These are phyloP conservation scores for Scytalidium lignicola DNA, from an alignment of 2,329 filamentous ascomycete species.

Conservation along the genomic window DNA sequence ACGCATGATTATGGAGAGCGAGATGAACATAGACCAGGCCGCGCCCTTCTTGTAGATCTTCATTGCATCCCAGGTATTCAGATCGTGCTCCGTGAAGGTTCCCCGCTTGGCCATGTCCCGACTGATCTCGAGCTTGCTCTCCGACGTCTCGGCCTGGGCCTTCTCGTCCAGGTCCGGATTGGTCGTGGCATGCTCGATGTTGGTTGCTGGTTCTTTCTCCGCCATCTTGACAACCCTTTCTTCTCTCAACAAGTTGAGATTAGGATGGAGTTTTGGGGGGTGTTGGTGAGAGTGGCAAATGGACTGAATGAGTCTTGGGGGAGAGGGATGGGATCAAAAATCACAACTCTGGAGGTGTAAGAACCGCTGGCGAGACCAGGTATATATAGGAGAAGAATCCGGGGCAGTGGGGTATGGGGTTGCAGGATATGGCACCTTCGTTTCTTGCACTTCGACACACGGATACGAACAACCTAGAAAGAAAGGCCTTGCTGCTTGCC, in stretches of 20 bases:
- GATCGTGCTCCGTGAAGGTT: conserved; percentile 1
- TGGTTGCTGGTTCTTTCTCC: not conserved
- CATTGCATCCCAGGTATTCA: conserved; percentile 1
- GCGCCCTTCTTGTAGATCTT: conserved; percentile 3
- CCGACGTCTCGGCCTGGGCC: not conserved
- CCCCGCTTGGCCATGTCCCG: conserved; percentile 1
- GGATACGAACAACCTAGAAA: not conserved
- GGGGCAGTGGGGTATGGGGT: not conserved
- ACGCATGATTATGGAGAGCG: conserved; percentile 26
- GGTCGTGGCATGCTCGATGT: not conserved
- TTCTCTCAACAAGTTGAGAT: not conserved
- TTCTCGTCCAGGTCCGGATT: not conserved
- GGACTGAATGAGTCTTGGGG: not conserved
- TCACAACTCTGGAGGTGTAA: not conserved
- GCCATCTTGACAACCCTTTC: not conserved
- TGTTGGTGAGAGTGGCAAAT: not conserved
- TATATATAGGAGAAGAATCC: not conserved
- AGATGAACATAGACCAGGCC: conserved; percentile 29
- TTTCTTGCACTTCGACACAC: not conserved
- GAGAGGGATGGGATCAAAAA: too few relatives aligned
- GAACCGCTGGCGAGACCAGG: not conserved
- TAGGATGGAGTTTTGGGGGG: not conserved
- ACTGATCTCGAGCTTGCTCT: not conserved
- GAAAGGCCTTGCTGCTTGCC: too few relatives aligned
- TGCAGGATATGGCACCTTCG: too few relatives aligned